phyloP scores from a whole-genome alignment of 768 basidiomycete species.

The Mycena crocata region DNA sequence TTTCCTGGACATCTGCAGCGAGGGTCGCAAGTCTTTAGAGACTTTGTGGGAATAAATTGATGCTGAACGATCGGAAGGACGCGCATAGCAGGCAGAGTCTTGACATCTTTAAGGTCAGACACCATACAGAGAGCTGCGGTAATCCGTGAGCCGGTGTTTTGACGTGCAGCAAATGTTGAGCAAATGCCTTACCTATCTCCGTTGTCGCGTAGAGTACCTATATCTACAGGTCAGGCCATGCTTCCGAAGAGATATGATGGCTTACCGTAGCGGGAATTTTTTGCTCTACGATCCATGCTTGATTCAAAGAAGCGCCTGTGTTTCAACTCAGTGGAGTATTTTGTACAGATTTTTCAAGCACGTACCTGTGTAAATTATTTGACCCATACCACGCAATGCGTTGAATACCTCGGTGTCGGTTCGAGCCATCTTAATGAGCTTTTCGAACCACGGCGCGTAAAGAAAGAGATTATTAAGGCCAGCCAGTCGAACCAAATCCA shows the following conservation, averaged over 20 bases:
- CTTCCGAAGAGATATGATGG: not conserved
- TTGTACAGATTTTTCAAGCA: slow-evolving; percentile 21
- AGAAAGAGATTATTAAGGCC: slow-evolving; percentile 34
- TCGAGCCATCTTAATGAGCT: slow-evolving; percentile 30
- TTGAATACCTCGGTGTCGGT: slow-evolving; percentile 19
- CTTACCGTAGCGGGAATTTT: not conserved
- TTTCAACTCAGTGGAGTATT: not conserved
- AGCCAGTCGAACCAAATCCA: slow-evolving; percentile 23
- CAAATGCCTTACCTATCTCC: slow-evolving; percentile 8
- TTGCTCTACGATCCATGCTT: not conserved
- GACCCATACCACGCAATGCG: slow-evolving; percentile 29
- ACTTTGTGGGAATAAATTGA: slow-evolving; percentile 11
- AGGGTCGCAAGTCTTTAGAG: slow-evolving; percentile 17
- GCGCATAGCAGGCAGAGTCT: slow-evolving; percentile 17
- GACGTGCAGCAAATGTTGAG: not conserved
- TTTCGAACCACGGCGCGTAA: slow-evolving; percentile 37
- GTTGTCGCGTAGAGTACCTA: slow-evolving; percentile 21
- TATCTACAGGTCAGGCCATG: not conserved
- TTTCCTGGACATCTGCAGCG: not conserved
- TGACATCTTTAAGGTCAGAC: slow-evolving; percentile 4
- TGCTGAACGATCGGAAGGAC: slow-evolving; percentile 4
- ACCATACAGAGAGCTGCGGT: not conserved
- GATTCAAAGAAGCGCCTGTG: not conserved
- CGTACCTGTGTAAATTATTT: slow-evolving; percentile 37
- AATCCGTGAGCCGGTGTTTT: not conserved